Conservation (phyloP, 257 asterid species). For the Solanum gandarillasii region DNA sequence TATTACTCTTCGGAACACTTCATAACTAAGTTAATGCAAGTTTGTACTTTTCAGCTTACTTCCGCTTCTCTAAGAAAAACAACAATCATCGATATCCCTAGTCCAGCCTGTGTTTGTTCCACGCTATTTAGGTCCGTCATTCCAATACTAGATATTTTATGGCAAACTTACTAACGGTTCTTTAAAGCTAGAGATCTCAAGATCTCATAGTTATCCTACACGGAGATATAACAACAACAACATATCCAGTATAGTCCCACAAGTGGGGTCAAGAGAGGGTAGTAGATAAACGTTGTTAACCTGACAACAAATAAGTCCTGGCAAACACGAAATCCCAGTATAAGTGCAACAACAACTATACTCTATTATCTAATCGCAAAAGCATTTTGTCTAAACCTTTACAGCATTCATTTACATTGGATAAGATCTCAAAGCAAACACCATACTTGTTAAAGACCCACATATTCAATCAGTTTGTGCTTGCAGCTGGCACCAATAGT, state of each 20-base stretch:
- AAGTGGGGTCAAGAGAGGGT: not conserved
- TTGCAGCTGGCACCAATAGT: not conserved
- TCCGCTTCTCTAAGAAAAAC: not conserved
- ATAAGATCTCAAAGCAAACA: not conserved
- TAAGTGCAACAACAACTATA: not conserved
- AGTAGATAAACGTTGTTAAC: not conserved
- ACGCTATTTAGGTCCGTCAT: not conserved
- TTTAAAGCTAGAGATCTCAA: not conserved
- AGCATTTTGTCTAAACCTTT: not conserved
- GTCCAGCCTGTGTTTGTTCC: not conserved
- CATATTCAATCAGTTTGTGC: not conserved
- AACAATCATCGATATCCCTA: not conserved
- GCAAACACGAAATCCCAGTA: not conserved
- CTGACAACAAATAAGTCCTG: not conserved
- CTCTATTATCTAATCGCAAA: not conserved
- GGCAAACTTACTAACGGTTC: not conserved
- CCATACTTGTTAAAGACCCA: not conserved
- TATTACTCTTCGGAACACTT: not conserved
- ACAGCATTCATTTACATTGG: not conserved
- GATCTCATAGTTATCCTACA: not conserved
- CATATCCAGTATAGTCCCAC: not conserved
- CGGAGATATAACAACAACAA: not conserved
- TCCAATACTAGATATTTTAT: not conserved
- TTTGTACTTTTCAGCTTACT: not conserved
- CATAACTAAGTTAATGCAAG: not conserved